Evolutionary conservation across 257 asterid species (phyloP).

Genomic region (Prunella vulgaris): DNA sequence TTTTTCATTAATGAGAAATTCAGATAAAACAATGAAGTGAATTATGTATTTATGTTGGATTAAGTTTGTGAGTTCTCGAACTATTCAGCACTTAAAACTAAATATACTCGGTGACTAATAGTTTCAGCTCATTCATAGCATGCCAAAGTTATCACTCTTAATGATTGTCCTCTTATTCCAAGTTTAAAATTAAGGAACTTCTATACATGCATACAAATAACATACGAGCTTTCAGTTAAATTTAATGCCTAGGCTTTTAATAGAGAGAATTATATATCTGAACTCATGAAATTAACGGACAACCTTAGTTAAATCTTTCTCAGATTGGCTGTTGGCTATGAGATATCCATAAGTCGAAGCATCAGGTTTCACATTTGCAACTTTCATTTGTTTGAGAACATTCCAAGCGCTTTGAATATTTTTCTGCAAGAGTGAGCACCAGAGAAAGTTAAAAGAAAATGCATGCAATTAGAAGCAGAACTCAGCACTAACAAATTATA

Average conservation of each 20-base stretch:
- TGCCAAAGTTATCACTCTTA: background rate
- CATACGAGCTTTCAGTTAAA: background rate
- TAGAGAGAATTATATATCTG: background rate
- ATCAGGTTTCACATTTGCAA: conserved; percentile 71
- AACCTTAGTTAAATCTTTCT: conserved; percentile 72
- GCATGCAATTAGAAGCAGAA: conserved; percentile 23
- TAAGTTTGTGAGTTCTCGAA: background rate
- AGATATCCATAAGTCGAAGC: conserved; percentile 76
- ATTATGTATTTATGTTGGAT: background rate
- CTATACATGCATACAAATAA: background rate
- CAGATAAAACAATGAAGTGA: conserved; percentile 7
- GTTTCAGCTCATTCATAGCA: background rate
- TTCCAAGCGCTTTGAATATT: conserved; percentile 41
- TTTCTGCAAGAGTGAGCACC: conserved; percentile 55
- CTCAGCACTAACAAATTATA: background rate
- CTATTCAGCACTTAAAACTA: background rate
- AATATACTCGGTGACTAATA: background rate
- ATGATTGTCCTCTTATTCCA: conserved; percentile 6
- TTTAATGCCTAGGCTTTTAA: background rate
- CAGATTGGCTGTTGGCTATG: conserved; percentile 49
- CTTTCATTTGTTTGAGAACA: conserved; percentile 82
- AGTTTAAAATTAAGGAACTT: background rate
- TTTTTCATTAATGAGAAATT: conserved; percentile 10
- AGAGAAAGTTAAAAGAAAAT: conserved; percentile 21
- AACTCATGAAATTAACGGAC: conserved; percentile 1